These are phyloP conservation scores for Elasticomyces elasticus DNA, from an alignment of 495 filamentous ascomycete species.

Conservation along the genomic window DNA sequence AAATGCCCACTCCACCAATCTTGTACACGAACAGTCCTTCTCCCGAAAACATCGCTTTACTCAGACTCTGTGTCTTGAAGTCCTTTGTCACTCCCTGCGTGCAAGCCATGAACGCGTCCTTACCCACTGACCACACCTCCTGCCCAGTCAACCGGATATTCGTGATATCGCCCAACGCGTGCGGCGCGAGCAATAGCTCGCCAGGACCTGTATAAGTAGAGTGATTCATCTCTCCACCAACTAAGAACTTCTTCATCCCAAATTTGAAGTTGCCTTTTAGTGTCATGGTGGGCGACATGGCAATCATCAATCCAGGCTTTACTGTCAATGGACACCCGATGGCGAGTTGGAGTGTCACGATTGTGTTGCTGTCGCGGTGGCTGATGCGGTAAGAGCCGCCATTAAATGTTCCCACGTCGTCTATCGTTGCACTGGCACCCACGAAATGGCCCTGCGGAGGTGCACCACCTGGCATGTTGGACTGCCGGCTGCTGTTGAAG, in stretches of 20 bases:
- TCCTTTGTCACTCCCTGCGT: slow-evolving; percentile 74
- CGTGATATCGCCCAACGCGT: slow-evolving; percentile 76
- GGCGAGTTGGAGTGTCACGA: slow-evolving; percentile 81
- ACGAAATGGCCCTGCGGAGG: slow-evolving; percentile 45
- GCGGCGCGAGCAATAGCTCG: slow-evolving; percentile 74
- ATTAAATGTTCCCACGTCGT: slow-evolving; percentile 90
- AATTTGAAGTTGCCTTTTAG: slow-evolving; percentile 75
- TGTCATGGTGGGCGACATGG: slow-evolving; percentile 81
- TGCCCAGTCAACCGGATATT: slow-evolving; percentile 58
- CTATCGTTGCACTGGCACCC: slow-evolving; percentile 51
- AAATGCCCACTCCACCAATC: slow-evolving; percentile 63
- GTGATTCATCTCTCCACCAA: slow-evolving; percentile 66
- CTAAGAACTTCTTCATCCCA: slow-evolving; percentile 72
- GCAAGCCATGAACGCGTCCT: slow-evolving; percentile 21
- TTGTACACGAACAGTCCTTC: slow-evolving; percentile 90
- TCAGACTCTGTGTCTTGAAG: slow-evolving; percentile 76
- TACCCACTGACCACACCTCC: slow-evolving; percentile 64
- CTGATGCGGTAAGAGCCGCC: slow-evolving; percentile 89
- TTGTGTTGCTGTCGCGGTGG: slow-evolving; percentile 81
- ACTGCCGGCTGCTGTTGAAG: slow-evolving; percentile 18
- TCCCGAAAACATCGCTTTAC: slow-evolving; percentile 86
- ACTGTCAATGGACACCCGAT: slow-evolving; percentile 75
- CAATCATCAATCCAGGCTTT: slow-evolving; percentile 84
- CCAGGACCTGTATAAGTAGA: slow-evolving; percentile 86
- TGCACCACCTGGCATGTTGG: slow-evolving; percentile 36